Base-by-base conservation (phyloP, 495 filamentous ascomycete genomes). In the Astrothelium subdiscretum region DNA sequence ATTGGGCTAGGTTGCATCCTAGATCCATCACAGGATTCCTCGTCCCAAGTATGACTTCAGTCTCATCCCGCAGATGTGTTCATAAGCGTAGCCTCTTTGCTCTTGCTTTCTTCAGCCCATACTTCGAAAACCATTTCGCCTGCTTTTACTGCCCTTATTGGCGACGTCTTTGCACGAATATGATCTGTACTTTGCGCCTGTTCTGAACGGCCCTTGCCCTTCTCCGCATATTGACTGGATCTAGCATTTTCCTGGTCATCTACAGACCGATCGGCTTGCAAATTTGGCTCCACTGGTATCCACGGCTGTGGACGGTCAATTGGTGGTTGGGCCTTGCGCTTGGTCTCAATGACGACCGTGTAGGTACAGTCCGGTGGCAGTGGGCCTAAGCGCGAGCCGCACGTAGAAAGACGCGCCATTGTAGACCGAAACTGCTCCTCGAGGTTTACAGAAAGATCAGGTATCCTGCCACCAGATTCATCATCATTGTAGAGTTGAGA, bases 271-370 rank as follows among this genome's bases (percentile, higher is more conserved):
- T 32, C 54, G 10, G 11, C n/a, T 42, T 75, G 73, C 22, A 74
- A 31, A 54, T 70, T 75, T 24, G 81, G 76, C 66, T 83, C 73
- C 1, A 81, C 79, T 4, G 86, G 84, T 29, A 89, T 80, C 85
- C 85, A 89, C 4, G 82, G 78, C 73, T 87, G 85, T 3, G 84
- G 84, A 70, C 86, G 81, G 74, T 85, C 85, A 65, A 91, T 84
- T n/a, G 91, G 94, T 24, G 87, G 82, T 42, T 85, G 78, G 2
- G 82, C 81, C 57, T 89, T 84, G 58, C 89, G 85, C 38, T 84
- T 81, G 64, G 96, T 76, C 74, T 97, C 94, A 31, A 96, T 85
- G 32, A 87, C 89, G 29, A 97, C 77, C 15, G 90, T 96, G 69
- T 90, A 97, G 20, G 87, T 88, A 73, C 91, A 95, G 63, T 86